phyloP scores from a whole-genome alignment of 169 alveolate genomes.

The Plasmodium fragile region DNA sequence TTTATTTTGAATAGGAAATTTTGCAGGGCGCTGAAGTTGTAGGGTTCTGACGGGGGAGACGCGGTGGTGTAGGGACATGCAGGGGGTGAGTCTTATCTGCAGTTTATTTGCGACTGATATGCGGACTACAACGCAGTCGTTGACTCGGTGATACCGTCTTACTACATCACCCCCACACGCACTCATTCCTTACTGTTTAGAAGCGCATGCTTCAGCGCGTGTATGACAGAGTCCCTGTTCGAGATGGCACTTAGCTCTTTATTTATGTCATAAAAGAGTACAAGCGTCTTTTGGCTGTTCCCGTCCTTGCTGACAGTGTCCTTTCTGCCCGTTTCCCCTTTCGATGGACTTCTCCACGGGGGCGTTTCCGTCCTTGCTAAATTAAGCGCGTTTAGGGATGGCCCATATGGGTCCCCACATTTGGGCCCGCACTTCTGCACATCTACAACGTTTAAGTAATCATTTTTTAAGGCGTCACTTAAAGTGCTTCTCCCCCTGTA shows the following conservation, averaged over 20 bases:
- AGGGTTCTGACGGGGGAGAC: slow-evolving; percentile 28
- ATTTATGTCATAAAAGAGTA: slow-evolving; percentile 51
- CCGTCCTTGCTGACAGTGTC: background rate
- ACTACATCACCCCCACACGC: background rate
- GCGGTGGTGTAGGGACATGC: background rate
- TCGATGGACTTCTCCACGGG: background rate
- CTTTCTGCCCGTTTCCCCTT: background rate
- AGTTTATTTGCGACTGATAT: background rate
- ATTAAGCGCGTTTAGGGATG: slow-evolving; percentile 42
- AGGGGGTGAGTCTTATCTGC: background rate
- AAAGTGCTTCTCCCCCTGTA: background rate
- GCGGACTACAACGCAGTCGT: background rate
- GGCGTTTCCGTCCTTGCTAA: slow-evolving; percentile 2
- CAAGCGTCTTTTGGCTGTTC: slow-evolving; percentile 26
- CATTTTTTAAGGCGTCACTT: slow-evolving; percentile 10
- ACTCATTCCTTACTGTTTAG: slow-evolving; percentile 23
- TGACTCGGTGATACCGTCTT: background rate
- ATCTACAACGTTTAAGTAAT: slow-evolving; percentile 14
- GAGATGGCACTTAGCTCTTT: slow-evolving; percentile 48
- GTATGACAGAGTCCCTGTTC: slow-evolving; percentile 45
- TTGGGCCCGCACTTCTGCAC: background rate
- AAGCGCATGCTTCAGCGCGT: slow-evolving; percentile 53
- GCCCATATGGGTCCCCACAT: background rate
- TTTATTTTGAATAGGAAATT: slow-evolving; percentile 62
- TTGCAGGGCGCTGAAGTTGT: slow-evolving; percentile 49